phyloP scores from a whole-genome alignment of 78 protist genomes.

The Dictyostelium intermedium region DNA sequence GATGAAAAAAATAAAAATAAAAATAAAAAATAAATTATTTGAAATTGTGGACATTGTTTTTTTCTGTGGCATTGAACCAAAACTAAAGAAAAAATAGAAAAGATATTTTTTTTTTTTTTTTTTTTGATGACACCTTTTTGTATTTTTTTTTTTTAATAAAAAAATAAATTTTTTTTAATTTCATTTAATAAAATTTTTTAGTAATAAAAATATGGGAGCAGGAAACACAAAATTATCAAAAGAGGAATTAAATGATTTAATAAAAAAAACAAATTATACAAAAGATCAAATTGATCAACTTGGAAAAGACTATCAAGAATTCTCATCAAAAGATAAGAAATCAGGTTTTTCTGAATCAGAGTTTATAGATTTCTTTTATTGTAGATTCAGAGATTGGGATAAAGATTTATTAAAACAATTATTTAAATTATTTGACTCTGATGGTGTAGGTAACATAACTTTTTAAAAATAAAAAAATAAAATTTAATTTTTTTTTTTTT shows the following conservation, averaged over 20 bases:
- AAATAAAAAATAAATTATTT: too few relatives aligned
- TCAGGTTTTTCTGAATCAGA: neutral
- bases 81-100: neutral
- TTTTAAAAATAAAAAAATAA: neutral
- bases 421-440: constrained; percentile 7
- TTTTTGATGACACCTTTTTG: too few relatives aligned
- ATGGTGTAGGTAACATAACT: neutral
- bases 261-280: neutral
- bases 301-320: neutral
- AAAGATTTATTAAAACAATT: neutral
- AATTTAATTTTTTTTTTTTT: neutral
- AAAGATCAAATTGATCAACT: neutral
- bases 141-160: neutral
- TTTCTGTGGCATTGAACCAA: neutral
- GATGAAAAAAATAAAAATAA: too few relatives aligned
- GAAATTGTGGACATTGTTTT: neutral
- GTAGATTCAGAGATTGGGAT: constrained; percentile 8
- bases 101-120: too few relatives aligned
- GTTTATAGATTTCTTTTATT: neutral
- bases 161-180: neutral
- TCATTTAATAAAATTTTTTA: too few relatives aligned
- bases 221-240: neutral
- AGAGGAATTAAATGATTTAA: neutral
- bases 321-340: neutral
- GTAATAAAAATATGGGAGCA: constrained; percentile 21